Evolutionary conservation across 1,284 basidiomycete genomes (phyloP).

Genomic region (Grifola frondosa): DNA sequence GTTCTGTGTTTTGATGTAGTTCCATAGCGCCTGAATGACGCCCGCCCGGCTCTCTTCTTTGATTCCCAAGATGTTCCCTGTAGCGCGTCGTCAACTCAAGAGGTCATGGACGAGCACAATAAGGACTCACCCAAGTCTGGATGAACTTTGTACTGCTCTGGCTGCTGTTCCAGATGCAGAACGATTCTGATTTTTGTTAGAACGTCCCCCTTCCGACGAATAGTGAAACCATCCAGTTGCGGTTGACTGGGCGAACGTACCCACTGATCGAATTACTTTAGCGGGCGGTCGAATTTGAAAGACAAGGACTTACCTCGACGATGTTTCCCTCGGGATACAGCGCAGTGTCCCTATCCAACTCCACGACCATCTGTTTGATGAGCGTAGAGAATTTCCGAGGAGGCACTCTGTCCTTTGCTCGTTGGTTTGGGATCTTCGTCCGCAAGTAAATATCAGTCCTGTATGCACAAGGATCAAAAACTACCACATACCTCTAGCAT

Average conservation of each 20-base stretch:
- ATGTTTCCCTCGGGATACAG: constrained; percentile 83
- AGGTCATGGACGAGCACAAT: not conserved
- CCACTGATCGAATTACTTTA: constrained; percentile 53
- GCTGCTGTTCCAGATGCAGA: constrained; percentile 83
- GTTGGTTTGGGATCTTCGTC: constrained; percentile 55
- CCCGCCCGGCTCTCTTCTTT: constrained; percentile 86
- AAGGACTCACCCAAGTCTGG: constrained; percentile 65
- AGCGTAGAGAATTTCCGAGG: constrained; percentile 85
- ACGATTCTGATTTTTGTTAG: constrained; percentile 79
- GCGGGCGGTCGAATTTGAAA: not conserved
- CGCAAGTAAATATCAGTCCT: not conserved
- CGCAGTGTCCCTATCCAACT: constrained; percentile 82
- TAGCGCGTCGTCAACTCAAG: not conserved
- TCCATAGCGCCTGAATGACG: constrained; percentile 86
- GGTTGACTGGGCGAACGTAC: constrained; percentile 61
- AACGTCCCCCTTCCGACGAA: constrained; percentile 80
- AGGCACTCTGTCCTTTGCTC: constrained; percentile 64
- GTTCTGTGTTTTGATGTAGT: constrained; percentile 85
- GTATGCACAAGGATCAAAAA: not conserved
- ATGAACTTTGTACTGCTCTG: constrained; percentile 83
- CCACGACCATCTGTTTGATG: constrained; percentile 83
- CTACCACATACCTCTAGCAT: constrained; percentile 67
- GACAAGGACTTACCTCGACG: constrained; percentile 56
- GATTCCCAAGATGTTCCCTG: constrained; percentile 71
- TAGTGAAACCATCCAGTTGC: constrained; percentile 84